Conservation (phyloP, 2,329 filamentous ascomycete species). For the Colletotrichum sublineola region DNA sequence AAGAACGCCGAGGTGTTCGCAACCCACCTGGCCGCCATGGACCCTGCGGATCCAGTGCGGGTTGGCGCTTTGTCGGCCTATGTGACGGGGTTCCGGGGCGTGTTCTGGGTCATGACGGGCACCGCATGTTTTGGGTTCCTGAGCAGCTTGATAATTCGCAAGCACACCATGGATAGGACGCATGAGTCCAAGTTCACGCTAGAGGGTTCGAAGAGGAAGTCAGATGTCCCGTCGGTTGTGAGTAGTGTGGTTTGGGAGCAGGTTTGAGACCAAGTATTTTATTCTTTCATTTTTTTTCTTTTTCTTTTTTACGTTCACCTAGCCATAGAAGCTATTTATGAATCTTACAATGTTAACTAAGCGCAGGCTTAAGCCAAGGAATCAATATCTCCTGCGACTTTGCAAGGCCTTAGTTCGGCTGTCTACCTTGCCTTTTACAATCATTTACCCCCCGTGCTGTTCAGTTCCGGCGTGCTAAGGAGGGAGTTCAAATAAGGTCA, state of each 20-base stretch:
- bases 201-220: neutral
- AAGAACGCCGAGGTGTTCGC: slow-evolving; percentile 7
- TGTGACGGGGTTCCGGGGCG: neutral
- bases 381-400: too few species aligned
- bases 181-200: neutral
- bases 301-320: neutral
- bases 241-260: neutral
- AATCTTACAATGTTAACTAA: neutral
- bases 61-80: neutral
- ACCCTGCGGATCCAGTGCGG: neutral
- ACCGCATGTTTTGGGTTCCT: neutral
- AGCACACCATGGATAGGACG: neutral
- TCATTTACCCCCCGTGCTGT: too few species aligned
- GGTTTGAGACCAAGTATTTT: neutral
- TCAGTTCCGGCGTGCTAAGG: too few species aligned
- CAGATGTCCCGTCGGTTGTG: neutral
- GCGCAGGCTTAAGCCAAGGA: neutral
- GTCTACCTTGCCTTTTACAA: too few species aligned
- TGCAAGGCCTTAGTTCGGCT: too few species aligned
- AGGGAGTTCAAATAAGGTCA: too few species aligned
- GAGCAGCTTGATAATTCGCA: neutral
- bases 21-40: neutral
- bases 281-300: neutral
- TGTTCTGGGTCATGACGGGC: neutral
- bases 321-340: neutral